A percentile compares a stretch with the other conserved stretches of the same genome.
These are phyloP conservation scores for Geosmithia putterillii DNA, from an alignment of 2,329 filamentous ascomycete genomes.

Conservation along the genomic window DNA sequence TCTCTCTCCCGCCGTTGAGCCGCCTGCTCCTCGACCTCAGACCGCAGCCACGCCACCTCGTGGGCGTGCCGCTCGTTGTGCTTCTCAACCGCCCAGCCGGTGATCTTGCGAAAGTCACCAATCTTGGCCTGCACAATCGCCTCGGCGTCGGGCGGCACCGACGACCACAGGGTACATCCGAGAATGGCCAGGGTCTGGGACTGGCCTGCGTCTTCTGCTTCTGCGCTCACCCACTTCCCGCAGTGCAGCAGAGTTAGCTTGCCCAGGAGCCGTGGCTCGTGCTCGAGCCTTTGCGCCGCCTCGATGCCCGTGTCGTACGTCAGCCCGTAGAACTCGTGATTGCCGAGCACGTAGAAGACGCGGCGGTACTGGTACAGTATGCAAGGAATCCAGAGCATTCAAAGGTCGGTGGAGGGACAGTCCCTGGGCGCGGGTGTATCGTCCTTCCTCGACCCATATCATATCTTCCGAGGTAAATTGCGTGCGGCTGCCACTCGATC, in stretches of 20 bases:
- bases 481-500: no score
- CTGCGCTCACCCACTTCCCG: constrained; percentile 2
- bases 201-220: no score
- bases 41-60: constrained; percentile 36
- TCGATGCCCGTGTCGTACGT: constrained; percentile 22
- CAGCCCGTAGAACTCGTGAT: constrained; percentile 40
- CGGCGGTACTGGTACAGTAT: constrained; percentile 27
- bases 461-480: no score
- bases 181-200: no score
- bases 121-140: constrained; percentile 28
- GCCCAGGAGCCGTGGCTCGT: constrained; percentile 22
- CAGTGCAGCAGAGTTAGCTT: constrained; percentile 29
- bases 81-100: constrained; percentile 31
- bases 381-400: no score
- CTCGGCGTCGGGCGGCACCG: constrained; percentile 24
- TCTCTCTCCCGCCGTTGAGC: constrained; percentile 1
- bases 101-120: constrained; percentile 42
- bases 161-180: constrained; percentile 46
- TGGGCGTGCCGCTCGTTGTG: constrained; percentile 34
- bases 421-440: no score
- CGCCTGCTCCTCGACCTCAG: constrained; percentile 5
- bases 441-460: no score
- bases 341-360: constrained; percentile 37
- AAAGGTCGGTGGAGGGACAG: no score
- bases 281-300: constrained; percentile 20